Percentiles rank a stretch among this genome's conserved stretches.
Conservation (phyloP, 139 green algal species). For the Tetraselmis striata region DNA sequence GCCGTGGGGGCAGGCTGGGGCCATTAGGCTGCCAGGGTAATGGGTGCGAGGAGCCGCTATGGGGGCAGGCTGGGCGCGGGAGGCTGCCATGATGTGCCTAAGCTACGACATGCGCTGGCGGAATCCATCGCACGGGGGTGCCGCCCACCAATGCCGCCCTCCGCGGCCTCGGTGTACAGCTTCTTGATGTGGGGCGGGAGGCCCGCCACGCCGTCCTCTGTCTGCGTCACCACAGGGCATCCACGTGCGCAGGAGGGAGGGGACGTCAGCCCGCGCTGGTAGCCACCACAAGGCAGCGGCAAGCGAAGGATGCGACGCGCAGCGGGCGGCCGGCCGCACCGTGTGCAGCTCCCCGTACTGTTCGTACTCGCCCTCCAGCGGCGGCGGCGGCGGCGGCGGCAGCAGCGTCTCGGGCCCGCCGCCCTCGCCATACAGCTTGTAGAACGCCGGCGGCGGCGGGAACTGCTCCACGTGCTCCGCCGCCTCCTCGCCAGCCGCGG, state of each 20-base stretch:
- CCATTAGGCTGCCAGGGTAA: too few relatives aligned
- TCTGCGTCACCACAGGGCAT: too few relatives aligned
- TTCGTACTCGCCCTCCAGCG: slow-evolving; percentile 26
- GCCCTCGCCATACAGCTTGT: slow-evolving; percentile 17
- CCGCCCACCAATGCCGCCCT: slow-evolving; percentile 32
- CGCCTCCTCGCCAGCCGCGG: too few relatives aligned
- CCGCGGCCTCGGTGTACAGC: slow-evolving; percentile 14
- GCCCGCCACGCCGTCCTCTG: slow-evolving; percentile 34
- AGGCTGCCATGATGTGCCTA: too few relatives aligned
- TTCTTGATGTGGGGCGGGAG: slow-evolving; percentile 17
- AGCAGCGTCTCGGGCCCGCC: slow-evolving; percentile 10
- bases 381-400: slow-evolving; percentile 18
- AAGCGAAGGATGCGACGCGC: background rate
- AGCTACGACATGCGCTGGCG: too few relatives aligned
- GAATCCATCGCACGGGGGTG: too few relatives aligned
- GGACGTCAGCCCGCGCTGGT: too few relatives aligned
- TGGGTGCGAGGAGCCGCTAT: too few relatives aligned
- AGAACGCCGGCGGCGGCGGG: slow-evolving; percentile 42
- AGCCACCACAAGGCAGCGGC: too few relatives aligned
- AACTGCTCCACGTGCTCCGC: slow-evolving; percentile 12
- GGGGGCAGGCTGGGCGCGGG: too few relatives aligned
- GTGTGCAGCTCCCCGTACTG: slow-evolving; percentile 43
- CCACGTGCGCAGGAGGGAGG: too few relatives aligned
- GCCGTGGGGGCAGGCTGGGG: too few relatives aligned
- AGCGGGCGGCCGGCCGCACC: slow-evolving; percentile 2